A percentile compares a stretch with the other conserved stretches of the same genome.
These are phyloP conservation scores for Entophlyctis helioformis DNA, from an alignment of 192 early-diverging fungal genomes.

Conservation along the genomic window DNA sequence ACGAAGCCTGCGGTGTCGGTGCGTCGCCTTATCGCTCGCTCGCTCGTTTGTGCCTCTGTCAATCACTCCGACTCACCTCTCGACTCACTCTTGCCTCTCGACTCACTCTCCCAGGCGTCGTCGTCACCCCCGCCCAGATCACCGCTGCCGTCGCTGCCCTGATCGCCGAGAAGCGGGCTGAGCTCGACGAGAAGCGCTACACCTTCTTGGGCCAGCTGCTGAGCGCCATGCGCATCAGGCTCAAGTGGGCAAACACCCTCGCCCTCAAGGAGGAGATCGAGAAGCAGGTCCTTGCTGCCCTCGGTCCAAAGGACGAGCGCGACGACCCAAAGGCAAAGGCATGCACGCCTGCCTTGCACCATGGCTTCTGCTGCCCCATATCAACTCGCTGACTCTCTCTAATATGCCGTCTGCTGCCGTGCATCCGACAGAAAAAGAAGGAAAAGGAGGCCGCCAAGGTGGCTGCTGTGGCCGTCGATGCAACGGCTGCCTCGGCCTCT, in stretches of 20 bases:
- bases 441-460: slow-evolving; percentile 40
- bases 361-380: too few relatives aligned
- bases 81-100: background rate
- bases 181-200: slow-evolving; percentile 76
- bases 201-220: slow-evolving; percentile 64
- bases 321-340: slow-evolving; percentile 54
- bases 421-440: slow-evolving; percentile 24
- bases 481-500: slow-evolving; percentile 15
- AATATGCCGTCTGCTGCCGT: too few relatives aligned
- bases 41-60: too few relatives aligned
- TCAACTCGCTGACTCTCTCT: too few relatives aligned
- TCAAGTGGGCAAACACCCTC: slow-evolving; percentile 85
- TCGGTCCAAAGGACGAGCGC: slow-evolving; percentile 98
- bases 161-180: slow-evolving; percentile 54
- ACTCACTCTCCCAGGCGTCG: slow-evolving; percentile 48
- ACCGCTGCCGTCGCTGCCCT: slow-evolving; percentile 45
- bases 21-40: too few relatives aligned
- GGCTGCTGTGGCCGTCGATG: slow-evolving; percentile 18
- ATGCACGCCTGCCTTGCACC: too few relatives aligned
- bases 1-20: slow-evolving; percentile 89
- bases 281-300: slow-evolving; percentile 61
- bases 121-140: slow-evolving; percentile 70
- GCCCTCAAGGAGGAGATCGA: slow-evolving; percentile 84
- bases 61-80: too few relatives aligned
- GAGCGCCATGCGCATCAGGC: slow-evolving; percentile 53